phyloP scores from a whole-genome alignment of 1,284 basidiomycete species.

The Butyriboletus appendiculatus region DNA sequence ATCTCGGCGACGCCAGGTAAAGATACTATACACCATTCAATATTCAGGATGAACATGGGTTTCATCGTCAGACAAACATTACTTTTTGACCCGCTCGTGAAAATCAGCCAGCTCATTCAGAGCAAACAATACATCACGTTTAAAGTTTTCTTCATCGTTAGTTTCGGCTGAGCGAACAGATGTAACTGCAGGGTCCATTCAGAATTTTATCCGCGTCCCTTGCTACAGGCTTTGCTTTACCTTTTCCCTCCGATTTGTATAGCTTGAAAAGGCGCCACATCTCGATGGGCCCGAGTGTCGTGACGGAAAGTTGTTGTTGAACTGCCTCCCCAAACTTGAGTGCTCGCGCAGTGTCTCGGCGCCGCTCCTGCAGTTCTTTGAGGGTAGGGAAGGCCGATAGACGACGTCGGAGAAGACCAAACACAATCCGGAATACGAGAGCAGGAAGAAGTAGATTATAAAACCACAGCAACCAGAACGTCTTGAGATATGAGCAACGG shows the following conservation, averaged over 20 bases:
- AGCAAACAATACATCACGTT: slow-evolving; percentile 41
- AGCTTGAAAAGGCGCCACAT: slow-evolving; percentile 52
- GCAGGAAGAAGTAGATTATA: slow-evolving; percentile 55
- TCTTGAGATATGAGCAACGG: slow-evolving; percentile 36
- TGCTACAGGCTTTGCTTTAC: slow-evolving; percentile 26
- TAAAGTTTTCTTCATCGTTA: slow-evolving; percentile 43
- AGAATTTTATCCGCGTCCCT: slow-evolving; percentile 19
- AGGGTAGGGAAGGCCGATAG: slow-evolving; percentile 57
- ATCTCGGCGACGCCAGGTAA: slow-evolving; percentile 59
- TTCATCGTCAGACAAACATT: slow-evolving; percentile 20
- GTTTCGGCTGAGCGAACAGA: slow-evolving; percentile 4
- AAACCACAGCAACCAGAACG: slow-evolving; percentile 67
- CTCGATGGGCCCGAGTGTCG: slow-evolving; percentile 52
- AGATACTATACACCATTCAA: slow-evolving; percentile 44
- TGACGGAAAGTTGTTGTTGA: slow-evolving; percentile 44
- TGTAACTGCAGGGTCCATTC: background rate
- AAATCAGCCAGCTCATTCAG: slow-evolving; percentile 56
- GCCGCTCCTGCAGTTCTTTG: slow-evolving; percentile 51
- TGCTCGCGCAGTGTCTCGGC: slow-evolving; percentile 48
- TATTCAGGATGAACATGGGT: slow-evolving; percentile 7
- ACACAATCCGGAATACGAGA: slow-evolving; percentile 48
- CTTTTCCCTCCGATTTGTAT: slow-evolving; percentile 32
- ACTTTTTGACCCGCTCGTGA: slow-evolving; percentile 71
- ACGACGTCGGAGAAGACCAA: slow-evolving; percentile 49
- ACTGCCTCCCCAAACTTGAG: slow-evolving; percentile 54